Conservation (phyloP, 768 basidiomycete genomes). For the Amanita pallidorosea region DNA sequence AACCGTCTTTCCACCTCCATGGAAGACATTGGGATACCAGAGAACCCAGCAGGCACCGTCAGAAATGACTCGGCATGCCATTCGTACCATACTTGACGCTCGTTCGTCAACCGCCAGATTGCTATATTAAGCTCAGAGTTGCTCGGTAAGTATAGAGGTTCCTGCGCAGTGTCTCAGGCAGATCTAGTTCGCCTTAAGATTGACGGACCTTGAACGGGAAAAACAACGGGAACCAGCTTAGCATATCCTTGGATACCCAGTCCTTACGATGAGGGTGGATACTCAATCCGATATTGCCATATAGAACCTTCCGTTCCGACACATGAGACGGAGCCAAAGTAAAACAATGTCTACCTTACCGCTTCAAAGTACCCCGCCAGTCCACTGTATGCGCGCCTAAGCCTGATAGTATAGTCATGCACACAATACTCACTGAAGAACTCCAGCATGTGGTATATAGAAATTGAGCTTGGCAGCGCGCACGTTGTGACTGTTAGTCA, state of each 20-base stretch:
- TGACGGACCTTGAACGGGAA: conserved; percentile 79
- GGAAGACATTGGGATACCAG: conserved; percentile 6
- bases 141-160: conserved; percentile 87
- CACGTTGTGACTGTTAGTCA: conserved; percentile 94
- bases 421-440: conserved; percentile 57
- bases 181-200: background rate
- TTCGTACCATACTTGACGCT: conserved; percentile 94
- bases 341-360: conserved; percentile 15
- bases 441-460: conserved; percentile 89
- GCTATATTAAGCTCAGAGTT: conserved; percentile 88
- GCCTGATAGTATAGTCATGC: background rate
- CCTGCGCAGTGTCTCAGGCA: conserved; percentile 31
- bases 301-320: conserved; percentile 41
- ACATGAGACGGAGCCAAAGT: background rate
- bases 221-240: conserved; percentile 98
- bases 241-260: conserved; percentile 86
- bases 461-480: conserved; percentile 80
- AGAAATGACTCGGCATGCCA: conserved; percentile 96
- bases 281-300: conserved; percentile 82
- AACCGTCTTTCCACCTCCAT: background rate
- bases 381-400: conserved; percentile 33
- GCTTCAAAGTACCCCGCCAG: conserved; percentile 98
- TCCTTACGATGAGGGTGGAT: conserved; percentile 90
- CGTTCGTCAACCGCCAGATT: conserved; percentile 88
- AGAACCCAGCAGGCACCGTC: conserved; percentile 35